Base-by-base conservation (phyloP, 345 rosid species). In the Melastoma malabathricum region DNA sequence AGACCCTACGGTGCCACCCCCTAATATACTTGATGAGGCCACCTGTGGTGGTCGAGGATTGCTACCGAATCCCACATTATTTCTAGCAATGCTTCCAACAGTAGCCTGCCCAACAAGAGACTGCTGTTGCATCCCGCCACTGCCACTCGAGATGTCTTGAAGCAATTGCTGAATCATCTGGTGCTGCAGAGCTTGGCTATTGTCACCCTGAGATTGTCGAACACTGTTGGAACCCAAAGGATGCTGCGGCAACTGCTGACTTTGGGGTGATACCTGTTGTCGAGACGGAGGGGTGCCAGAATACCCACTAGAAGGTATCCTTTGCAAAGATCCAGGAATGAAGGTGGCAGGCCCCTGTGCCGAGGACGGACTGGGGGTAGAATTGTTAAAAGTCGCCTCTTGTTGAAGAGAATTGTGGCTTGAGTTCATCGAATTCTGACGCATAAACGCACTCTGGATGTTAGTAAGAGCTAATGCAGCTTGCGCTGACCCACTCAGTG, bases 141-240 rank as follows among this genome's bases (percentile, higher is more conserved):
- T 65, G 58, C 43, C 67, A 54, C 65, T 75, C 27, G 86, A 78
- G 76, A 84, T 72, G 60, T 86, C 95, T 55, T 84, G 89, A 68
- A 83, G 74, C 46, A 90, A 61, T 17, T 84, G 93, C 60, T 83
- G 92, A 59, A 90, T 72, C 86, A 81, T 76, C 67, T 78, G 92
- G 50, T 82, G 92, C 60, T 83, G 89, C 46, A 78, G 51, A 20
- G 70, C 75, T 63, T 73, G 96, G 71, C 57, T 34, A 34, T 34
- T 34, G 41, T 34, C 41, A 34, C 41, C 41, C 41, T 34, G 41
- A 34, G 41, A 34, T 34, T 34, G 41, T 12, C 41, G 41, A 34
- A 2, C 12, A 72, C 64, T 77, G 68, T 57, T 73, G 47, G 65
- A 47, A 17, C 80, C 73, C 57, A 65, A 56, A 0, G 70, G 61